Evolutionary conservation across 345 rosid genomes (phyloP).

Genomic region (Viola odorata): DNA sequence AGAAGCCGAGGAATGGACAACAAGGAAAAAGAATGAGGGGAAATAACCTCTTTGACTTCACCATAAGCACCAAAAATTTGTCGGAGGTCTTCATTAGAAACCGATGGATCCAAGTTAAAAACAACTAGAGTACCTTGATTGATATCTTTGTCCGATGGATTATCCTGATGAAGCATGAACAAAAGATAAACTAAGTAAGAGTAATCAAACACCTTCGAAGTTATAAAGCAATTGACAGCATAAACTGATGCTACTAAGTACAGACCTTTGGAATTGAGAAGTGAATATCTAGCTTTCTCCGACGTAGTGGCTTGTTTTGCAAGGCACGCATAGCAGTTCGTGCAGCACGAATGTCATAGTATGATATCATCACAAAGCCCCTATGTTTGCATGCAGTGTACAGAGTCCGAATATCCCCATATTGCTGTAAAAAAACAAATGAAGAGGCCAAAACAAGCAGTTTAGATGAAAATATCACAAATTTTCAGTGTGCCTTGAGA

Average conservation of each 20-base stretch:
- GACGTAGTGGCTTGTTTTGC: constrained; percentile 56
- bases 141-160: constrained; percentile 75
- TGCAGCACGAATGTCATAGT: constrained; percentile 74
- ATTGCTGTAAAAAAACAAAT: constrained; percentile 41
- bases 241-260: neutral
- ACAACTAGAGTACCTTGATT: constrained; percentile 79
- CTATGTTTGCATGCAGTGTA: constrained; percentile 77
- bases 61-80: constrained; percentile 67
- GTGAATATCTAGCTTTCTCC: constrained; percentile 79
- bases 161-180: constrained; percentile 37
- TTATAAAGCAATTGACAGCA: neutral
- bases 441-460: constrained; percentile 1
- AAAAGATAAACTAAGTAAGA: neutral
- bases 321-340: constrained; percentile 71
- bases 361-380: constrained; percentile 80
- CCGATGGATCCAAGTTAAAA: constrained; percentile 74
- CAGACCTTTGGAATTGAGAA: constrained; percentile 83
- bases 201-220: neutral
- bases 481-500: neutral
- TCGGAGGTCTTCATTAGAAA: constrained; percentile 63
- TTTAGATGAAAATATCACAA: neutral
- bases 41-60: constrained; percentile 72
- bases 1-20: neutral
- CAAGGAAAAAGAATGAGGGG: neutral
- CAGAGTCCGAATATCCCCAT: constrained; percentile 64